Conservation (phyloP, 331 rosid species). For the Stylosanthes scabra region DNA sequence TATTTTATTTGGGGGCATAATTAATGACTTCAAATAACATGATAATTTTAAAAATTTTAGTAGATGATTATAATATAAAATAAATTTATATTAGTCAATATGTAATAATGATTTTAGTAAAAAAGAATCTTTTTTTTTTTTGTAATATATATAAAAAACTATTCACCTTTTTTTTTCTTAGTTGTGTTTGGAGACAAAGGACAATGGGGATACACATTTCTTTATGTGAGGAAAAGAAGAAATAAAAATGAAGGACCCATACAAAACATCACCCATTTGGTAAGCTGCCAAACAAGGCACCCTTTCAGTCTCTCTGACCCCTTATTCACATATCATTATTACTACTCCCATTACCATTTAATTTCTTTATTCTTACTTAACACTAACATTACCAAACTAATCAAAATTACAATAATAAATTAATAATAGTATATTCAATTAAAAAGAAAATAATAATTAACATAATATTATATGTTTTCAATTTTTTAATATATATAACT, state of each 20-base stretch:
- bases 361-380: constrained; percentile 2
- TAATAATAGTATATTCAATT: background rate
- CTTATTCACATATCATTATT: background rate
- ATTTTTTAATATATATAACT: too few species aligned
- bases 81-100: too few species aligned
- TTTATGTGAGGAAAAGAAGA: constrained; percentile 21
- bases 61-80: too few species aligned
- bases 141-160: too few species aligned
- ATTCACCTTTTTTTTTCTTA: background rate
- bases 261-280: constrained; percentile 47
- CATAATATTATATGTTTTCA: too few species aligned
- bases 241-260: constrained; percentile 32
- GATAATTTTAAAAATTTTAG: too few species aligned
- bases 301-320: constrained; percentile 35
- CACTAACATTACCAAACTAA: background rate
- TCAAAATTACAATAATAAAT: background rate
- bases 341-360: constrained; percentile 9
- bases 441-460: too few species aligned
- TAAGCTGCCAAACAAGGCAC: constrained; percentile 55
- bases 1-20: too few species aligned
- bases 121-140: background rate
- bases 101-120: background rate
- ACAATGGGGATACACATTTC: constrained; percentile 12
- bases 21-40: too few species aligned
- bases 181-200: constrained; percentile 7